phyloP scores from a whole-genome alignment of 176 grass and related monocot species.

The Ensete glaucum region DNA sequence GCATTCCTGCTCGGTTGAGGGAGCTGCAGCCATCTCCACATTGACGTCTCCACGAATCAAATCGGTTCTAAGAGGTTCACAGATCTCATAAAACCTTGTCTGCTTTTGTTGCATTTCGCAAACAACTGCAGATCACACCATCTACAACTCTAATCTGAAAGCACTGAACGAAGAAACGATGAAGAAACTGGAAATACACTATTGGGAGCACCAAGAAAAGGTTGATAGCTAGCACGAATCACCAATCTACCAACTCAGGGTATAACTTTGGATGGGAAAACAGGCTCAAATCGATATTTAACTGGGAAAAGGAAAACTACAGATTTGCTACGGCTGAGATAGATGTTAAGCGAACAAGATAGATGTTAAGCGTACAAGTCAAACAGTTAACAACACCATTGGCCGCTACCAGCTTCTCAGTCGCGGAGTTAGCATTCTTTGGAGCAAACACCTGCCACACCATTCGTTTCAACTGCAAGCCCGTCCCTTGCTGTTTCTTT shows the following conservation, averaged over 20 bases:
- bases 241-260: background rate
- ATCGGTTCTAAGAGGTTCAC: no score
- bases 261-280: background rate
- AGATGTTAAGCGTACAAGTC: background rate
- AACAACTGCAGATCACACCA: no score
- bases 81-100: no score
- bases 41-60: no score
- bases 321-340: background rate
- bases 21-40: background rate
- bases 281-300: slow-evolving; percentile 1
- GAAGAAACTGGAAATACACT: background rate
- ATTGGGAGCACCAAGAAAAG: background rate
- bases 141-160: no score
- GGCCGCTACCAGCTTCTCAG: slow-evolving; percentile 5
- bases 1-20: slow-evolving; percentile 3
- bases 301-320: background rate
- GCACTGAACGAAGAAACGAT: background rate
- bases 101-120: no score
- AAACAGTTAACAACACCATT: background rate
- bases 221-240: background rate
- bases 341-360: background rate
- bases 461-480: background rate
- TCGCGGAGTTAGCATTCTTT: slow-evolving; percentile 25
- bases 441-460: slow-evolving; percentile 10
- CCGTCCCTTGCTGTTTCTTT: background rate